Evolutionary conservation across 202 grass and related monocot genomes (phyloP), one percentile per base, ranked within the genome.

Genomic region (Saccharum hybrid): DNA sequence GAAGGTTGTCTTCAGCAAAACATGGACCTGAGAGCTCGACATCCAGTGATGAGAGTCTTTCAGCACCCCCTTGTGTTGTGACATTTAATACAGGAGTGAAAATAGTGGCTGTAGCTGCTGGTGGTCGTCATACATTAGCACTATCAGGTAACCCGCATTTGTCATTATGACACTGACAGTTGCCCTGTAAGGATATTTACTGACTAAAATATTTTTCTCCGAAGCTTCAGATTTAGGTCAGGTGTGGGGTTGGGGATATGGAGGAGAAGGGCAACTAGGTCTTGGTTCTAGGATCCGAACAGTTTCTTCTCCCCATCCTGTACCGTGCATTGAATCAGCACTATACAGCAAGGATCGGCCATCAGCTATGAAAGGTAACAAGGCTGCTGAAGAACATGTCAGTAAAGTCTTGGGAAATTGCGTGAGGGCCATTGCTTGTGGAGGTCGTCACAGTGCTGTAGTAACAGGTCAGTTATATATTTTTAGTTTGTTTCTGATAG

Each of bases 221-320:
- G 62, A 91, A 94, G 54, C 76, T 92, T 94, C 91, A 99, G 97
- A 96, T 88, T 78, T 88, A 67, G 93, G 97, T 83, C 97, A 96
- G 43, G 93, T 99, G 64, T 99, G 97, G 97, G 97, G 97, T 88
- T 99, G 97, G 97, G 97, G 97, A 38, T 99, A 99, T 86, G 97
- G 97, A 90, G 97, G 93, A 60, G 97, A 99, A 91, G 97, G 97
- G 22, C 97, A 99, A 81, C 80, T 99, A 82, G 97, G 97, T 81
- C 88, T 99, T 63, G 97, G 97, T 87, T 94, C 93, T 85, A 84
- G 93, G 80, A 96, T 96, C 52, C 86, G 97, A 33, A 94, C 88
- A 59, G 86, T 99, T 64, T 94, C 93, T 60, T 96, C 97, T 81
- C 93, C 97, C 59, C 97, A 96, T 82, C 91, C 93, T 22, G 70